A percentile compares a stretch with the other conserved stretches of the same genome.
phyloP scores from a whole-genome alignment of 2,329 filamentous ascomycete species.

The Fusarium solani-melongenae region DNA sequence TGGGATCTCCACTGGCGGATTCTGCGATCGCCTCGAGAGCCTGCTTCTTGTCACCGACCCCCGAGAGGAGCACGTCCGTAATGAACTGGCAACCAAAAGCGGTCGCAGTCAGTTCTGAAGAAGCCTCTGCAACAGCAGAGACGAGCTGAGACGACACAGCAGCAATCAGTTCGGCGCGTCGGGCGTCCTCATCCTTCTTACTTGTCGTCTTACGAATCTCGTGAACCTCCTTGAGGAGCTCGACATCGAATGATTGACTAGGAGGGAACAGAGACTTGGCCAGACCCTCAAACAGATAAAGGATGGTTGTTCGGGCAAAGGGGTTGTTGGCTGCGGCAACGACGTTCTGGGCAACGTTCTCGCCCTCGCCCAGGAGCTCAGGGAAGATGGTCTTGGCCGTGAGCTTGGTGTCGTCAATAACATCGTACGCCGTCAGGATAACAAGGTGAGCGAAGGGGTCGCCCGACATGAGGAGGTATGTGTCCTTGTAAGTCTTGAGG shows the following conservation, averaged over 20 bases:
- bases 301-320: conserved; percentile 73
- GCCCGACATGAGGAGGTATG: conserved; percentile 83
- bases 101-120: conserved; percentile 75
- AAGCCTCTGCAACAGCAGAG: conserved; percentile 75
- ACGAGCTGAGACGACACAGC: conserved; percentile 81
- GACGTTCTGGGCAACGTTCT: conserved; percentile 72
- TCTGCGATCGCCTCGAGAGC: conserved; percentile 78
- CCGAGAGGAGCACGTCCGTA: conserved; percentile 81
- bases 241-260: conserved; percentile 72
- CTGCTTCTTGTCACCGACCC: conserved; percentile 78
- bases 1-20: conserved; percentile 68
- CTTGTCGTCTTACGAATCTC: conserved; percentile 84
- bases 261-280: conserved; percentile 70
- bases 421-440: conserved; percentile 86
- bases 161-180: conserved; percentile 80
- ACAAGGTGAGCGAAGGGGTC: conserved; percentile 84
- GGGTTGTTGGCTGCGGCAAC: conserved; percentile 73
- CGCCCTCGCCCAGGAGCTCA: conserved; percentile 82
- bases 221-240: conserved; percentile 80
- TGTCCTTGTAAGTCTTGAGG: conserved; percentile 90
- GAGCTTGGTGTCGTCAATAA: conserved; percentile 94
- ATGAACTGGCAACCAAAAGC: conserved; percentile 91
- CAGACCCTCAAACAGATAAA: conserved; percentile 83
- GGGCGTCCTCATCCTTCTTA: conserved; percentile 86
- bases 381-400: conserved; percentile 87